Evolutionary conservation across 2,329 filamentous ascomycete species (phyloP).

Genomic region (Hymenoscyphus linearis): DNA sequence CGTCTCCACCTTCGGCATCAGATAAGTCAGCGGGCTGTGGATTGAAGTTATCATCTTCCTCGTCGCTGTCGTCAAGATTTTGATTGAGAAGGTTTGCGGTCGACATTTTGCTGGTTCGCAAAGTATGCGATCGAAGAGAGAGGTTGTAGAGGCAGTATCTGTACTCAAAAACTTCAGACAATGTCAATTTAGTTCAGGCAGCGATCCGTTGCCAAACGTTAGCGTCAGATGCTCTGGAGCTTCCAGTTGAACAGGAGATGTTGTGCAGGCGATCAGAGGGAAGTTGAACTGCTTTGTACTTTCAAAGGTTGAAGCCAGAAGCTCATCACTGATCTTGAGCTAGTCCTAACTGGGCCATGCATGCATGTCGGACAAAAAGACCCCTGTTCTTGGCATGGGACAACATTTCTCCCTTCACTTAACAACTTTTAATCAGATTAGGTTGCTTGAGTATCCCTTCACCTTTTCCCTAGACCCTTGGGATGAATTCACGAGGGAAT

Average conservation of each 20-base stretch:
- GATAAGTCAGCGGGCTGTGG: constrained; percentile 69
- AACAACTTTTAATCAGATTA: not conserved
- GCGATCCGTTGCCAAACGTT: not conserved
- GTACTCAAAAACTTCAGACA: constrained; percentile 3
- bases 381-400: not conserved
- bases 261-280: not conserved
- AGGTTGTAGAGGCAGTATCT: constrained; percentile 10
- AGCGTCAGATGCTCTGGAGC: not conserved
- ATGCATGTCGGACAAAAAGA: not conserved
- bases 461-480: not conserved
- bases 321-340: not conserved
- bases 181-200: constrained; percentile 8
- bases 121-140: constrained; percentile 5
- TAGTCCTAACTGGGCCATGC: not conserved
- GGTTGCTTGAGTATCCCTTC: too few species aligned
- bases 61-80: constrained; percentile 47
- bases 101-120: constrained; percentile 22
- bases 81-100: constrained; percentile 24
- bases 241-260: not conserved
- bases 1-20: constrained; percentile 56
- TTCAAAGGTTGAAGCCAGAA: constrained; percentile 1
- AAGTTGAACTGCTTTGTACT: constrained; percentile 3
- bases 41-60: constrained; percentile 85
- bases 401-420: not conserved
- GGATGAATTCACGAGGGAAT: too few species aligned